Conservation (phyloP, 2,329 filamentous ascomycete genomes). For the Pleoardoris graminearum region DNA sequence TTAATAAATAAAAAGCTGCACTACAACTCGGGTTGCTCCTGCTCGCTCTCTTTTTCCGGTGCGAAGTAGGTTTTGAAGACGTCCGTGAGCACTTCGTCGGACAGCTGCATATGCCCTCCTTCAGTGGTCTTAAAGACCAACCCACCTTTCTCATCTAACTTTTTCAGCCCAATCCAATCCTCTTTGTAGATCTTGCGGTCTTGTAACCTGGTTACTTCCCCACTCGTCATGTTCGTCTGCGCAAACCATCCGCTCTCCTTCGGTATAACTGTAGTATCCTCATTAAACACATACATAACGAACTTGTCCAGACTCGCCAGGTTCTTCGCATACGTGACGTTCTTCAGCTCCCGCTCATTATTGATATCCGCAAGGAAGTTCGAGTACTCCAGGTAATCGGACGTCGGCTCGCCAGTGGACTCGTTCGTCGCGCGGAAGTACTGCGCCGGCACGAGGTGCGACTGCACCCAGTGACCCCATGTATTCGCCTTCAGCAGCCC, state of each 20-base stretch:
- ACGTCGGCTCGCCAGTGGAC: constrained; percentile 57
- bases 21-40: constrained; percentile 33
- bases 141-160: constrained; percentile 76
- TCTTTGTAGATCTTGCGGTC: constrained; percentile 77
- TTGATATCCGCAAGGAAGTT: constrained; percentile 96
- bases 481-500: constrained; percentile 77
- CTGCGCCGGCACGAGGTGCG: constrained; percentile 83
- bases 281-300: constrained; percentile 85
- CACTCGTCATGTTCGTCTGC: constrained; percentile 68
- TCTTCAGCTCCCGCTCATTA: constrained; percentile 82
- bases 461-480: constrained; percentile 79
- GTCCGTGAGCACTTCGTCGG: constrained; percentile 65
- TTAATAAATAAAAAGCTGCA: not conserved
- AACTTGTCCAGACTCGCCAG: constrained; percentile 72
- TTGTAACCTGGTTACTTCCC: constrained; percentile 66
- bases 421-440: constrained; percentile 77
- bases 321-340: constrained; percentile 71
- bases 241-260: constrained; percentile 91
- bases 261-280: constrained; percentile 83
- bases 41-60: constrained; percentile 26
- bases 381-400: constrained; percentile 74
- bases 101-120: constrained; percentile 83
- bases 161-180: constrained; percentile 88
- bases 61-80: constrained; percentile 71
- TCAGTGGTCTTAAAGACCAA: constrained; percentile 73